Conservation (phyloP, 176 grass and related monocot genomes). For the Cymbopogon citratus region DNA sequence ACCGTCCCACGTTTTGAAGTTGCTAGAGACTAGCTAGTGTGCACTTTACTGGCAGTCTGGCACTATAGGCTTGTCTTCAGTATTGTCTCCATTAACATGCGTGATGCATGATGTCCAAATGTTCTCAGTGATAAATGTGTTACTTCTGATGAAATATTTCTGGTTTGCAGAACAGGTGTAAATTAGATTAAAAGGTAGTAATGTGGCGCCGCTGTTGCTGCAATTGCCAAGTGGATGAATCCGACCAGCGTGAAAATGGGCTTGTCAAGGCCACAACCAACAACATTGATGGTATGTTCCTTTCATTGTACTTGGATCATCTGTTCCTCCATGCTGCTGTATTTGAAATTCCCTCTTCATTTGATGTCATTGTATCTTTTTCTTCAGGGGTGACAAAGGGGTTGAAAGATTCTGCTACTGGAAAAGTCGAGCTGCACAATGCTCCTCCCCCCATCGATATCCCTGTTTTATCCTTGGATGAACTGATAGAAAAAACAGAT, state of each 20-base stretch:
- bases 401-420: conserved; percentile 35
- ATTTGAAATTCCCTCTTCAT: not conserved
- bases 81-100: not conserved
- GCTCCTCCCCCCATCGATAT: conserved; percentile 49
- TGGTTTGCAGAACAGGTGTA: conserved; percentile 13
- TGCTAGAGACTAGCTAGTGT: not conserved
- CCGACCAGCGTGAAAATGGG: conserved; percentile 40
- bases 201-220: conserved; percentile 78
- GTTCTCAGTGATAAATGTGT: not conserved
- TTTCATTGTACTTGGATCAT: conserved; percentile 7
- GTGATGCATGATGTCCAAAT: not conserved
- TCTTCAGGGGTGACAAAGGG: conserved; percentile 29
- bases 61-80: not conserved
- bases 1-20: not conserved
- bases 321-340: not conserved
- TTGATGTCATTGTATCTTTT: conserved; percentile 9
- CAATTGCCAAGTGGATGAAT: conserved; percentile 43
- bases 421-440: conserved; percentile 42
- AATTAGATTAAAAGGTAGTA: not conserved
- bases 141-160: conserved; percentile 20
- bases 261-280: conserved; percentile 34
- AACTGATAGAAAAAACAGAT: conserved; percentile 74
- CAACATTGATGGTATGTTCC: conserved; percentile 38
- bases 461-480: conserved; percentile 62
- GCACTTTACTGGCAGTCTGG: not conserved